phyloP scores from a whole-genome alignment of 2,329 filamentous ascomycete species.

The Chaetothyriales sp. region DNA sequence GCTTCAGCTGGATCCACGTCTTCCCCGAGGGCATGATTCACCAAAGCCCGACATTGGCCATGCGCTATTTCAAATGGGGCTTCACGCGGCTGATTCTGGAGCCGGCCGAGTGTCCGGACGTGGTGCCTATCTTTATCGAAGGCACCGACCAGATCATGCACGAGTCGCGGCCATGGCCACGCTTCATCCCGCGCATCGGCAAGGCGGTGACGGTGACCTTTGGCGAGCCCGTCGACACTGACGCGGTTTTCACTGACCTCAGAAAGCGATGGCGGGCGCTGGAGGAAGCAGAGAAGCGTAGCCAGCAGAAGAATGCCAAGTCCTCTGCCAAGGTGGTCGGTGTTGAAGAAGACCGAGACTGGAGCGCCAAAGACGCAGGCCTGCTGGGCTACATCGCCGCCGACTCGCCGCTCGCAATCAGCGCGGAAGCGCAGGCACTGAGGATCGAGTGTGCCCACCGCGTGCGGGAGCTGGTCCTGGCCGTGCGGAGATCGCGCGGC shows the following conservation, averaged over 20 bases:
- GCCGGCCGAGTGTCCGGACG: constrained; percentile 68
- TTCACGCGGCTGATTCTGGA: constrained; percentile 84
- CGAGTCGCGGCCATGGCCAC: constrained; percentile 64
- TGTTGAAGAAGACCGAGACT: background rate
- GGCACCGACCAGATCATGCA: constrained; percentile 81
- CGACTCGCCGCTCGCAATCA: background rate
- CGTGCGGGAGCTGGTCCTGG: constrained; percentile 66
- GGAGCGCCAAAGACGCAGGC: background rate
- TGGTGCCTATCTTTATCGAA: constrained; percentile 90
- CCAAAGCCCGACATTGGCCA: constrained; percentile 54
- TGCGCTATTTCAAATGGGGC: constrained; percentile 99
- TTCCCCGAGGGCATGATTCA: constrained; percentile 94
- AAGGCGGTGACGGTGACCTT: constrained; percentile 62
- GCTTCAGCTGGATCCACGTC: constrained; percentile 78
- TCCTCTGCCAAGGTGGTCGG: background rate
- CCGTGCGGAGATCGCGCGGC: constrained; percentile 58
- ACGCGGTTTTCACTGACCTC: constrained; percentile 64
- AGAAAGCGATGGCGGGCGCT: constrained; percentile 61
- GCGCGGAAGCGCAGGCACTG: constrained; percentile 60
- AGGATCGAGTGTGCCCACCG: constrained; percentile 67
- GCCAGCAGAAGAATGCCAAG: background rate
- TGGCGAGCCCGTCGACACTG: constrained; percentile 62
- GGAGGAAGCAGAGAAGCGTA: constrained; percentile 30
- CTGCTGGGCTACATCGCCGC: background rate
- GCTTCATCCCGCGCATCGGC: constrained; percentile 63